Evolutionary conservation across 108 stramenopile species (phyloP).

Genomic region (Nitzschia inconspicua): DNA sequence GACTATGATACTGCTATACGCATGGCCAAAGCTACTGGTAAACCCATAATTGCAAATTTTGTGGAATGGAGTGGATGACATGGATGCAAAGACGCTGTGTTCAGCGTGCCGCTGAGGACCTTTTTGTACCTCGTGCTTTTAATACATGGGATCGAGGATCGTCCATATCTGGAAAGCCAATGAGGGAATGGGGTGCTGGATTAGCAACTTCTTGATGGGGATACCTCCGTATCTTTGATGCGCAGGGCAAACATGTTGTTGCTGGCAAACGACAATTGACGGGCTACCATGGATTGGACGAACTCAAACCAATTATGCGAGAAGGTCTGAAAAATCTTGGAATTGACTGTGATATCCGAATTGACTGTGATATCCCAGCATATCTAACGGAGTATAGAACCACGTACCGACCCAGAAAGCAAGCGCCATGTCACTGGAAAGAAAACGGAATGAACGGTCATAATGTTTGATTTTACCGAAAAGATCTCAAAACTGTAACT

Average conservation of each 20-base stretch:
- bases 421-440: no score
- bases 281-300: background rate
- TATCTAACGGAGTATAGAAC: background rate
- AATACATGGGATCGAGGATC: constrained; percentile 48
- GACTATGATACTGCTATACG: constrained; percentile 23
- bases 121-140: constrained; percentile 41
- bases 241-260: constrained; percentile 31
- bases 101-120: constrained; percentile 21
- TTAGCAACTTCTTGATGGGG: constrained; percentile 38
- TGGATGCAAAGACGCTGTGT: constrained; percentile 36
- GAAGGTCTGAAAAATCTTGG: constrained; percentile 27
- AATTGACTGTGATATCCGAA: no score
- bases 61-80: constrained; percentile 43
- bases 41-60: constrained; percentile 41
- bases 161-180: constrained; percentile 13
- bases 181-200: constrained; percentile 34
- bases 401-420: no score
- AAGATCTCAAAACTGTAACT: no score
- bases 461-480: no score
- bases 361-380: no score
- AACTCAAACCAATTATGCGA: constrained; percentile 21
- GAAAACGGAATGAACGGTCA: no score
- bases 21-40: constrained; percentile 16
- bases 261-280: constrained; percentile 32
- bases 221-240: constrained; percentile 42